These are phyloP conservation scores for Aspergillus sojae DNA, from an alignment of 2,329 filamentous ascomycete species.

Conservation along the genomic window DNA sequence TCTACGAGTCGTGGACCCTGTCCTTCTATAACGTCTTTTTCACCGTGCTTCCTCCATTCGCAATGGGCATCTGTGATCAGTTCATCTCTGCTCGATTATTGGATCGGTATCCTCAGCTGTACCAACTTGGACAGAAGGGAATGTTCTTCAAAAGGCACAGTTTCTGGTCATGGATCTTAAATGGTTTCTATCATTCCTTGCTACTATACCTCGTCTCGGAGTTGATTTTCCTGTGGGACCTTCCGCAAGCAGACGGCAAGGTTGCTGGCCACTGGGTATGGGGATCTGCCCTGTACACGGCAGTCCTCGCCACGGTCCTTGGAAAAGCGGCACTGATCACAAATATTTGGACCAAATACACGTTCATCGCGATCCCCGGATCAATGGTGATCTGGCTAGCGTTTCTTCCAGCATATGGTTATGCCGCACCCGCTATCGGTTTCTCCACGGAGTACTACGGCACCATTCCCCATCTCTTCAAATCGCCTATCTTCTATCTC, in stretches of 20 bases:
- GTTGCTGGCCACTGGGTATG: slow-evolving; percentile 95
- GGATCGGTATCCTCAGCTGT: slow-evolving; percentile 94
- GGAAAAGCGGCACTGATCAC: slow-evolving; percentile 94
- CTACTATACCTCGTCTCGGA: slow-evolving; percentile 85
- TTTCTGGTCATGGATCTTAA: slow-evolving; percentile 89
- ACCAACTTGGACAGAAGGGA: slow-evolving; percentile 89
- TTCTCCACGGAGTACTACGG: slow-evolving; percentile 85
- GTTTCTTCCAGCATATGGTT: slow-evolving; percentile 86
- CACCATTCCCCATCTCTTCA: slow-evolving; percentile 77
- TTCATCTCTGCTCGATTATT: slow-evolving; percentile 92
- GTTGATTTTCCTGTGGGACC: slow-evolving; percentile 79
- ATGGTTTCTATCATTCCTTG: slow-evolving; percentile 93
- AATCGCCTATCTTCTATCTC: slow-evolving; percentile 84
- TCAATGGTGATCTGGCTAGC: slow-evolving; percentile 89
- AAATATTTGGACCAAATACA: slow-evolving; percentile 99
- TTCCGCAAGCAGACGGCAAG: slow-evolving; percentile 76
- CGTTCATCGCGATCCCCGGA: slow-evolving; percentile 90
- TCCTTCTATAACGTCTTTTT: slow-evolving; percentile 99
- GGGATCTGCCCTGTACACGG: slow-evolving; percentile 92
- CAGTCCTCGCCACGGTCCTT: slow-evolving; percentile 89
- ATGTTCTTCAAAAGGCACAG: slow-evolving; percentile 91
- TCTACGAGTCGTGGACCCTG: slow-evolving; percentile 99
- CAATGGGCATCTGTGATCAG: slow-evolving; percentile 94
- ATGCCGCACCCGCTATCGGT: slow-evolving; percentile 76
- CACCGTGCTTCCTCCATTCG: slow-evolving; percentile 89